phyloP scores from a whole-genome alignment of 2,329 filamentous ascomycete species.

The Ambrosiella xylebori region DNA sequence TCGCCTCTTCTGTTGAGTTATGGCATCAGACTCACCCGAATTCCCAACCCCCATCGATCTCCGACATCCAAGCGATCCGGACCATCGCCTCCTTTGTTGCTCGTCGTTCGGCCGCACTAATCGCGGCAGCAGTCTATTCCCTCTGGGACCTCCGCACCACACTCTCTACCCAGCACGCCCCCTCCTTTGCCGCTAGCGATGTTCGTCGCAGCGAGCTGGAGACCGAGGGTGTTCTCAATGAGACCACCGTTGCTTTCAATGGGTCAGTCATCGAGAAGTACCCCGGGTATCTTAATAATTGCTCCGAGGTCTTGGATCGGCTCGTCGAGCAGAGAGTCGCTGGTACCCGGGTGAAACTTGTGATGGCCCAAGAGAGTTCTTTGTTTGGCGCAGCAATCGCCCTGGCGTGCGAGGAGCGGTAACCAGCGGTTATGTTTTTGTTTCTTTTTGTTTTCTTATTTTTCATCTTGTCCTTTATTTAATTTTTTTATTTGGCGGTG shows the following conservation, averaged over 20 bases:
- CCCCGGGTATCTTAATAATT: conserved; percentile 44
- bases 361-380: conserved; percentile 56
- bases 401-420: conserved; percentile 25
- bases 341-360: conserved; percentile 36
- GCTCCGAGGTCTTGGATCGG: conserved; percentile 46
- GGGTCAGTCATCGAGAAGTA: conserved; percentile 68
- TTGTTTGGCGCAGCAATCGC: conserved; percentile 61
- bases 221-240: conserved; percentile 28
- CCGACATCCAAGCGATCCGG: conserved; percentile 35
- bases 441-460: not conserved
- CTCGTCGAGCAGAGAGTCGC: conserved; percentile 30
- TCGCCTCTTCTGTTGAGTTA: not conserved
- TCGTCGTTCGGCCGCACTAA: conserved; percentile 39
- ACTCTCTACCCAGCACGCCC: conserved; percentile 22
- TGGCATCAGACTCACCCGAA: conserved; percentile 20
- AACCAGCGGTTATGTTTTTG: not conserved
- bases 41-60: conserved; percentile 22
- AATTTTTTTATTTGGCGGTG: not conserved
- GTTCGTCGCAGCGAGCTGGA: conserved; percentile 29
- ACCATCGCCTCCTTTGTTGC: conserved; percentile 37
- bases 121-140: conserved; percentile 40
- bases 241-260: conserved; percentile 56
- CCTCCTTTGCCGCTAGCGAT: conserved; percentile 18
- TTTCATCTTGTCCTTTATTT: not conserved
- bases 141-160: conserved; percentile 40